Evolutionary conservation across 345 rosid genomes (phyloP), one percentile per base, ranked within the genome.

Genomic region (Citrus unshiu): DNA sequence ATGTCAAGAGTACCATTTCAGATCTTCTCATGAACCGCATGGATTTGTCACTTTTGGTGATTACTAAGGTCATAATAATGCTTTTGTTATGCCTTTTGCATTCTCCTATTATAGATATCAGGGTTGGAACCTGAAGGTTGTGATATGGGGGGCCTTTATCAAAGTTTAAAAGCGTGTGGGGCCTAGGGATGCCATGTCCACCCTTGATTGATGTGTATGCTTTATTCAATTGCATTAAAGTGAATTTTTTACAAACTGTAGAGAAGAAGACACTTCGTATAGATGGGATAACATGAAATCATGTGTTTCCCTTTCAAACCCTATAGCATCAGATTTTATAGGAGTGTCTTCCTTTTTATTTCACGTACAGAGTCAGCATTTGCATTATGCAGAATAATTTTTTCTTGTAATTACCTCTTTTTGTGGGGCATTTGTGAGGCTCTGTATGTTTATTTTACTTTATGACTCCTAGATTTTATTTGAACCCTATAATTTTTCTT

Each of bases 21-120:
- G 99, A 96, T 90, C 98, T 94, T 88, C 97, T 93, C 77, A 93
- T 93, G 99, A 96, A 96, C 78, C 97, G 99, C 61, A 88, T 96
- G 89, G 99, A 96, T 88, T 86, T 94, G 76, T 94, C 99, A 56
- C 99, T 96, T 91, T 83, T 94, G 85, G 97, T 96, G 74, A 96
- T 96, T 77, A 96, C 97, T 46, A 96, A 96, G 98, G 99, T 93
- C 76, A 70, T 81, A 76, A 46, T 35, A 73, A 75, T 56, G 75
- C 84, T 66, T 70, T 68, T 72, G 35, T 34, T 58, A 37, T 85
- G 71, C 61, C 72, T 63, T 79, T 79, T 80, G 74, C 60, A 40
- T 76, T 46, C 67, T 29, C 62, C 60, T 66, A 6, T 37, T 4
- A 66, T 10, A 21, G 18, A 35, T 66, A 34, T 35, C 39, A 66